These are phyloP conservation scores for Alliaria petiolata DNA, from an alignment of 345 rosid genomes.

Conservation along the genomic window DNA sequence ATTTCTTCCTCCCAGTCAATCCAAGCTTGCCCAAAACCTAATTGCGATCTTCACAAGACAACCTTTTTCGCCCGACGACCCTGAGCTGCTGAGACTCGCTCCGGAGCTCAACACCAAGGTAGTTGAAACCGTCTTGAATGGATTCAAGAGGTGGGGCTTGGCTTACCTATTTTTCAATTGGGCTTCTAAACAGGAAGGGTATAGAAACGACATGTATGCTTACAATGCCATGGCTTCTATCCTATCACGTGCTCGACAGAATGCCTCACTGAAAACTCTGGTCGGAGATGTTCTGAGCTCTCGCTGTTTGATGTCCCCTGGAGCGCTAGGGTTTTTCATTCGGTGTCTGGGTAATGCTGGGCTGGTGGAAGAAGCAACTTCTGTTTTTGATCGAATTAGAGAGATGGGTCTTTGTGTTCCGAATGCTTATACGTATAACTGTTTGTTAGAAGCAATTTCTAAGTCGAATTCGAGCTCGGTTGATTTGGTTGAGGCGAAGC, in stretches of 20 bases:
- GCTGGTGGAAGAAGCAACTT: conserved; percentile 59
- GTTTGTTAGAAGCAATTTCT: conserved; percentile 70
- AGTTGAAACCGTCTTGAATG: conserved; percentile 57
- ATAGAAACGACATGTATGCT: conserved; percentile 56
- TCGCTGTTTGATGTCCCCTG: conserved; percentile 62
- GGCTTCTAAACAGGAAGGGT: conserved; percentile 63
- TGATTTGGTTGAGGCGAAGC: conserved; percentile 58
- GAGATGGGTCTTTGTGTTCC: conserved; percentile 60
- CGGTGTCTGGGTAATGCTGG: conserved; percentile 76
- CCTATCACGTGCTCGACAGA: conserved; percentile 94
- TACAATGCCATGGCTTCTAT: conserved; percentile 82
- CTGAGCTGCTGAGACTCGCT: conserved; percentile 46
- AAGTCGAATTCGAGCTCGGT: conserved; percentile 39
- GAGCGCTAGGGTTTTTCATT: conserved; percentile 71
- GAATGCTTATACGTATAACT: conserved; percentile 64
- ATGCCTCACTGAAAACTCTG: conserved; percentile 57
- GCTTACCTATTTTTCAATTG: conserved; percentile 62
- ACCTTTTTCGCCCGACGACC: conserved; percentile 41
- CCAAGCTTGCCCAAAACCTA: conserved; percentile 37
- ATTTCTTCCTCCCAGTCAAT: conserved; percentile 28
- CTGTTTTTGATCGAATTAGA: conserved; percentile 60
- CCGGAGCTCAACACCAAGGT: conserved; percentile 55
- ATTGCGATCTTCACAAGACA: conserved; percentile 52
- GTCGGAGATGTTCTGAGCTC: conserved; percentile 44
- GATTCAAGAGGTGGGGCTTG: conserved; percentile 51